Evolutionary conservation across 495 filamentous ascomycete species (phyloP).

Genomic region (Aspergillus indologenus): DNA sequence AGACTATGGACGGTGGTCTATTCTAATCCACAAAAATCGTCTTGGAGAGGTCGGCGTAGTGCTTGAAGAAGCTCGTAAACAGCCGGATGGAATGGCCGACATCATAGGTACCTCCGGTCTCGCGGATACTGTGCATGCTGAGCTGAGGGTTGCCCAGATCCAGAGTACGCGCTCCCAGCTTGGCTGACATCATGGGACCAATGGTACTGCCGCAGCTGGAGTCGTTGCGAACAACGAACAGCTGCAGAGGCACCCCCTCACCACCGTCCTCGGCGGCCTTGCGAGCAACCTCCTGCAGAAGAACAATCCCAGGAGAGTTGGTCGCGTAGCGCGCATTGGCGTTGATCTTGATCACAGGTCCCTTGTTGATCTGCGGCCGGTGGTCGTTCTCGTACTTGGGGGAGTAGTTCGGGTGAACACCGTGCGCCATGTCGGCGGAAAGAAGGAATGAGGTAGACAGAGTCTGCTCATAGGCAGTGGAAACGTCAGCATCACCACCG

Average conservation of each 20-base stretch:
- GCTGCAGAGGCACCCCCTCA: conserved; percentile 75
- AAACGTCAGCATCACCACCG: conserved; percentile 48
- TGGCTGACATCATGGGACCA: conserved; percentile 87
- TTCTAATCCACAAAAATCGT: conserved; percentile 74
- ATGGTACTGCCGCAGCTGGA: conserved; percentile 93
- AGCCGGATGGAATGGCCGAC: conserved; percentile 82
- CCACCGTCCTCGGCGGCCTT: conserved; percentile 49
- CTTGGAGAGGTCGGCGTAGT: conserved; percentile 73
- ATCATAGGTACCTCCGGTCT: conserved; percentile 84
- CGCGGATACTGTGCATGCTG: conserved; percentile 94
- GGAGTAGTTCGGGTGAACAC: conserved; percentile 89
- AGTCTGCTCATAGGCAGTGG: conserved; percentile 90
- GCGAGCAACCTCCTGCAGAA: conserved; percentile 82
- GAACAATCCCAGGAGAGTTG: conserved; percentile 90
- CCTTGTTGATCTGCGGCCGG: conserved; percentile 92
- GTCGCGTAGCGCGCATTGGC: conserved; percentile 95
- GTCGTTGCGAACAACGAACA: conserved; percentile 96
- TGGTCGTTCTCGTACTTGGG: conserved; percentile 89
- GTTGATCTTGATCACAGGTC: conserved; percentile 95
- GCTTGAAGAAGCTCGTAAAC: conserved; percentile 82
- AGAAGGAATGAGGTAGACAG: conserved; percentile 89
- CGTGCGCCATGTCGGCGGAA: conserved; percentile 97
- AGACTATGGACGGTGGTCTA: background rate
- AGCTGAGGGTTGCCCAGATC: conserved; percentile 96
- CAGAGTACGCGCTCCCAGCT: conserved; percentile 79